Evolutionary conservation across 2,329 filamentous ascomycete genomes (phyloP).

Genomic region (Alternaria infectoria): DNA sequence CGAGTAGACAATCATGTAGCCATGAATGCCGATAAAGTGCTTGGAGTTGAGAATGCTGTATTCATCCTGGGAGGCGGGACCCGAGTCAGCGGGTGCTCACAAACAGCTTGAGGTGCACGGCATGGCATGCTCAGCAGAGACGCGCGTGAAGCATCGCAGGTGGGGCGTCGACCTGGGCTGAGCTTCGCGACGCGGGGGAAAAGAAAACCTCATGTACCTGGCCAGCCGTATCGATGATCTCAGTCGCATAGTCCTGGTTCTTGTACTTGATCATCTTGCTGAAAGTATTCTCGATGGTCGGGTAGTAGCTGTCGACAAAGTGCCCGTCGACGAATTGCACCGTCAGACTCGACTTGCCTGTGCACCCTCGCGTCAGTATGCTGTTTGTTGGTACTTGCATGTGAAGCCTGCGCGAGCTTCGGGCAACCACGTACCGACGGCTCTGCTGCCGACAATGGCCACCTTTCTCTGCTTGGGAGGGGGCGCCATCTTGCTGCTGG

Average conservation of each 20-base stretch:
- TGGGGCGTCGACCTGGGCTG: constrained; percentile 21
- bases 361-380: constrained; percentile 21
- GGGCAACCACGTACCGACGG: constrained; percentile 70
- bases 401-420: constrained; percentile 21
- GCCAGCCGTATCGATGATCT: constrained; percentile 97
- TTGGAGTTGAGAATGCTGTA: constrained; percentile 98
- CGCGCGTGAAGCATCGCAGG: constrained; percentile 7
- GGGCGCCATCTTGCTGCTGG: constrained; percentile 60
- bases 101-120: constrained; percentile 9
- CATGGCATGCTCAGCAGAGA: neutral
- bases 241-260: constrained; percentile 89
- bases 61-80: constrained; percentile 71
- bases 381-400: constrained; percentile 11
- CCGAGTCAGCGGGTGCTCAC: constrained; percentile 30
- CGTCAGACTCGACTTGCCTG: constrained; percentile 96
- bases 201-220: constrained; percentile 65
- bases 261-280: constrained; percentile 94
- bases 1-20: constrained; percentile 99
- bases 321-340: constrained; percentile 97
- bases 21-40: constrained; percentile 98
- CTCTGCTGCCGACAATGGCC: constrained; percentile 92
- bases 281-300: constrained; percentile 98
- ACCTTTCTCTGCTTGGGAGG: constrained; percentile 89
- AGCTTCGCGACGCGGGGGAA: constrained; percentile 20
- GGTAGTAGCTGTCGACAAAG: constrained; percentile 99